Percentiles rank a stretch among this genome's conserved stretches.
Evolutionary conservation across 371 early-diverging fungal species (phyloP).

Genomic region (Scutellospora calospora): DNA sequence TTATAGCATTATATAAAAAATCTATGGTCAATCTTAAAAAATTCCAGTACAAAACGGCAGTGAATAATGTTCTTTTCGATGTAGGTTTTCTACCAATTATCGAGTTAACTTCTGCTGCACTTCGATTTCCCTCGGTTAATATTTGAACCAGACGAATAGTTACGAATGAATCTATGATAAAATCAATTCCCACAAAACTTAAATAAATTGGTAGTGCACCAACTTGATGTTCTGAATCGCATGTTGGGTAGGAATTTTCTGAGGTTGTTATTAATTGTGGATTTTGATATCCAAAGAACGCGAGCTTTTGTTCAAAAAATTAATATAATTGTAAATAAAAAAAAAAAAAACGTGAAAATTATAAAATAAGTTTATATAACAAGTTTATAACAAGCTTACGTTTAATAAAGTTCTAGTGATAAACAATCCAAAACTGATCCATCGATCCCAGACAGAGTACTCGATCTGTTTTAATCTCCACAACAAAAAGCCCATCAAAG

Average conservation of each 20-base stretch:
- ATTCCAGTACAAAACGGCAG: slow-evolving; percentile 43
- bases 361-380: background rate
- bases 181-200: slow-evolving; percentile 11
- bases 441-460: slow-evolving; percentile 33
- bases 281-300: too few relatives aligned
- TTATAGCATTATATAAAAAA: slow-evolving; percentile 17
- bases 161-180: slow-evolving; percentile 28
- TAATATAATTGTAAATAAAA: background rate
- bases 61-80: slow-evolving; percentile 33
- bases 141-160: slow-evolving; percentile 32
- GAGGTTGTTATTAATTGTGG: background rate
- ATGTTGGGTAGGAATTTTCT: background rate
- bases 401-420: slow-evolving; percentile 16
- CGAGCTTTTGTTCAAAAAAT: background rate
- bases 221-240: background rate
- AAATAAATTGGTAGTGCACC: background rate
- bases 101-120: slow-evolving; percentile 6
- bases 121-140: slow-evolving; percentile 31
- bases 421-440: slow-evolving; percentile 5
- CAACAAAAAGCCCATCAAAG: slow-evolving; percentile 39
- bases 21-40: slow-evolving; percentile 24
- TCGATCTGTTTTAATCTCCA: slow-evolving; percentile 40
- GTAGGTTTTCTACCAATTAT: background rate
- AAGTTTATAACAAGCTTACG: background rate
- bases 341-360: background rate